Percentiles rank a stretch among this genome's conserved stretches.
These are phyloP conservation scores for Botrytis paeoniae DNA, from an alignment of 2,329 filamentous ascomycete genomes.

Conservation along the genomic window DNA sequence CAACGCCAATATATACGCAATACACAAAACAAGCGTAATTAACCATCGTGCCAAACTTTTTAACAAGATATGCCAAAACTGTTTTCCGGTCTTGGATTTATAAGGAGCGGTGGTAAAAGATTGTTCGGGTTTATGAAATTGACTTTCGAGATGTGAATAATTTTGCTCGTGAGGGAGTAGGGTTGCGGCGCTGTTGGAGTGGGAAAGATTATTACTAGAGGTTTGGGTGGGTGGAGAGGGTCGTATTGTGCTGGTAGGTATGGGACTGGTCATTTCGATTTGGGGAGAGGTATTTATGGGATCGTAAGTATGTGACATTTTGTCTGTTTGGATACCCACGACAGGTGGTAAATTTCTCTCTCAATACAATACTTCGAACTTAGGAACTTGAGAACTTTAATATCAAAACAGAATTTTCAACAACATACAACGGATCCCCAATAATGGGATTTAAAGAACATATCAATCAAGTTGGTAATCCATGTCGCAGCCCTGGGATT, in stretches of 20 bases:
- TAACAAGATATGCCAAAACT: constrained; percentile 32
- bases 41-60: constrained; percentile 27
- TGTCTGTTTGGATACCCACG: background rate
- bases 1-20: constrained; percentile 27
- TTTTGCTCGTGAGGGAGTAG: background rate
- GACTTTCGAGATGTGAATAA: background rate
- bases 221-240: background rate
- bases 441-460: background rate
- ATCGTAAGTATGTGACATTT: constrained; percentile 4
- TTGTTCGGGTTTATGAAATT: background rate
- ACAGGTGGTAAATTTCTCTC: background rate
- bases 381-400: background rate
- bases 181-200: background rate
- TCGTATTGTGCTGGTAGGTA: background rate
- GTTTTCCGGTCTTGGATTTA: constrained; percentile 24
- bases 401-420: background rate
- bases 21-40: constrained; percentile 31
- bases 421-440: too few species aligned
- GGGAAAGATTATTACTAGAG: background rate
- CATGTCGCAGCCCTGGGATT: background rate
- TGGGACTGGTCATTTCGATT: background rate
- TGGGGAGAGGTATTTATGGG: background rate
- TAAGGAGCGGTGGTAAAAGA: background rate
- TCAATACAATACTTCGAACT: background rate
- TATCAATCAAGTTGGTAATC: background rate